Evolutionary conservation across 306 rosid genomes (phyloP).

Genomic region (Inga oerstediana): DNA sequence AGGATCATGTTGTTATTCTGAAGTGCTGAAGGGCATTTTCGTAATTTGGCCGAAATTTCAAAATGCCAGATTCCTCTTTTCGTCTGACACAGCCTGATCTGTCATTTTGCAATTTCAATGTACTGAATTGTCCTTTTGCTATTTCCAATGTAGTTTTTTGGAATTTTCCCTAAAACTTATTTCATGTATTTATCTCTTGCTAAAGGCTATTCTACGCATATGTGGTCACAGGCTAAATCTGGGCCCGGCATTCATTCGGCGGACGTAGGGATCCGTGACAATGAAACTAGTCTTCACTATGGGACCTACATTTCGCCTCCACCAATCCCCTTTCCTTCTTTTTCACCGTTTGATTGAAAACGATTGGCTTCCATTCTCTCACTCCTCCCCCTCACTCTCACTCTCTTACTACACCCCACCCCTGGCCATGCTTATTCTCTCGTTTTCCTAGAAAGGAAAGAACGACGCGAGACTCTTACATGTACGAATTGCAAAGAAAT

Average conservation of each 20-base stretch:
- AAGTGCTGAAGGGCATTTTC: no score
- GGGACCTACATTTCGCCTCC: constrained; percentile 39
- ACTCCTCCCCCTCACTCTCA: background rate
- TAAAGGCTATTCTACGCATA: no score
- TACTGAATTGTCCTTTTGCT: no score
- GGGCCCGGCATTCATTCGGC: constrained; percentile 9
- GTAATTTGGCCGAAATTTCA: no score
- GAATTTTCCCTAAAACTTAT: no score
- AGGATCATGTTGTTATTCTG: no score
- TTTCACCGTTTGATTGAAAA: constrained; percentile 51
- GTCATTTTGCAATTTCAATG: no score
- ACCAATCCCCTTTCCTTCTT: constrained; percentile 18
- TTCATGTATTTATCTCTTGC: no score
- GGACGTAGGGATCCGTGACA: constrained; percentile 60
- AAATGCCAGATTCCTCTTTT: no score
- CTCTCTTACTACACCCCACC: background rate
- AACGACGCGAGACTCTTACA: background rate
- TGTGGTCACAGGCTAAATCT: background rate
- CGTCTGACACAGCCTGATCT: no score
- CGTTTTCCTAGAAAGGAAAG: background rate
- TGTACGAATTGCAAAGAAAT: constrained; percentile 30
- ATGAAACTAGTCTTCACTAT: constrained; percentile 38
- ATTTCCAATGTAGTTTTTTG: no score
- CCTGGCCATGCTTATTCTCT: constrained; percentile 13
- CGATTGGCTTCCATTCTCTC: background rate